Evolutionary conservation across 768 basidiomycete species (phyloP), one percentile per base, ranked within the genome.

Genomic region (Tubosaeta brunneosetosa): DNA sequence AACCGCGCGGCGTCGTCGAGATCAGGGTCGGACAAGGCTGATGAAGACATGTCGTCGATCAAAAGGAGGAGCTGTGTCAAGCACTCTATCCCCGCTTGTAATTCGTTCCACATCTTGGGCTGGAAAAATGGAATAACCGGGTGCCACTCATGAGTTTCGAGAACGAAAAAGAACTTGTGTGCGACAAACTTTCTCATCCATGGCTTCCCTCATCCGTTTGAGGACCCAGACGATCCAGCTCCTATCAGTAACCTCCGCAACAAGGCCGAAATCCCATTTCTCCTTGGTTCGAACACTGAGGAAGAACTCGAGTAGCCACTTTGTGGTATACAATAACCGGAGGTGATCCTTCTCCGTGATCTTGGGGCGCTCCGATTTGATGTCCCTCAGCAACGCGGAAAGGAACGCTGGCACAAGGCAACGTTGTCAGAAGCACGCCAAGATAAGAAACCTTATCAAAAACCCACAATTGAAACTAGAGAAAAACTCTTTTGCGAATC

Each of bases 261-360:
- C 81, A 44, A 89, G 73, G 17, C 86, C 85, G 61, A 89, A 85
- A 45, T 74, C 70, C 83, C 84, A 90, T 48, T 68, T 74, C 49
- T 75, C 76, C 33, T 70, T 70, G 25, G 69, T 59, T 27, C 78
- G 72, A 10, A 74, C 60, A 44, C 71, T 64, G 11, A 94, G 78
- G 71, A 98, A 94, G 74, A 91, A 95, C 55, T 94, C 86, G 34
- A 97, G 80, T 63, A 95, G 87, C 88, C 95, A 98, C 52, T 91
- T 88, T 5, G 87, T 81, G 38, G 97, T 79, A 66, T 82, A 91
- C 38, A 98, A 77, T 25, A 97, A 76, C 7, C 97, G 85, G 50
- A 94, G 80, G 63, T 94, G 87, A 66, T 98, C 97, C 61, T 93
- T 91, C 64, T 97, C 93, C n/a, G 86, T 86, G 56, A 99, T 84